Base-by-base conservation (phyloP, 495 filamentous ascomycete species). In the Viridothelium virens region DNA sequence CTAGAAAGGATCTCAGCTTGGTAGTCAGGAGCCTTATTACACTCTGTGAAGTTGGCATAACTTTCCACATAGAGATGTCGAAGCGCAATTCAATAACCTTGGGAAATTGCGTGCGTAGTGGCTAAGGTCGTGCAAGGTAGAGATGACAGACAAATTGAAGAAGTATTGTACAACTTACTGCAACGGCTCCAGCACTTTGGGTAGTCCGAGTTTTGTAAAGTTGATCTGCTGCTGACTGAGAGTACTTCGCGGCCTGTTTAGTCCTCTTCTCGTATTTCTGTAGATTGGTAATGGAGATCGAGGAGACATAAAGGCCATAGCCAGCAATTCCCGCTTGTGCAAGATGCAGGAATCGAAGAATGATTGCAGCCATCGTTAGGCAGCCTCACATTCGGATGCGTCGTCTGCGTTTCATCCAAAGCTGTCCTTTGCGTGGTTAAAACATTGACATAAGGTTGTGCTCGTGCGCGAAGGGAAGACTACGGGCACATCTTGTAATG, bases 141-240 rank as follows among this genome's bases (percentile, higher is more conserved):
- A 25, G 25, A 25, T 25, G 25, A 25, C 25, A 25, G 25, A 25
- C 25, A 25, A 25, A 25, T 25, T 25, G 38, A 31, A 5, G 46
- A 53, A 37, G 16, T 2, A 25, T 16, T 33, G 14, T 12, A 34
- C 39, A 16, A 65, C 72, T 12, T 71, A 78, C 76, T 38, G 74
- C 64, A 6, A 76, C 62, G 1, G 76, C 77, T 9, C 73, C 77
- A 47, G 73, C 71, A 0, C 68, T 72, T 62, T 80, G 78, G 0
- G 79, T 81, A 1, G 71, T 75, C 61, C 78, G 69, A 14, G 80
- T 82, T 69, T 76, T 77, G 46, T 72, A 64, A 25, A 81, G 70
- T 37, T 79, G 74, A 12, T 75, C 62, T 25, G 71, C 76, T 3
- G 72, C 79, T 16, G 68, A 75, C 38, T 72, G 71, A 3, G 78